phyloP scores from a whole-genome alignment of 805 yeast species.

The Crinitomyces ghanaensis region DNA sequence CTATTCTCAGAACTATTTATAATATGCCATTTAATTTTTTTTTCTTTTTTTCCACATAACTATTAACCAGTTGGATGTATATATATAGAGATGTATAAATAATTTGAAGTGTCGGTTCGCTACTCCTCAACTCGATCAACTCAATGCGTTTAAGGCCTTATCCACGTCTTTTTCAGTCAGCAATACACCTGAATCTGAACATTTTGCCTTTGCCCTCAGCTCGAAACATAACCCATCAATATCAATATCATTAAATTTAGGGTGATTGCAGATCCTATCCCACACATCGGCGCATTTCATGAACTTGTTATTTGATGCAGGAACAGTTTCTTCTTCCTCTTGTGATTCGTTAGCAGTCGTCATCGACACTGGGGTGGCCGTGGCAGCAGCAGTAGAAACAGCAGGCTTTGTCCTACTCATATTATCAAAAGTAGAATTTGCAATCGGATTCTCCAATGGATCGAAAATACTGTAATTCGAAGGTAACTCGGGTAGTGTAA shows the following conservation, averaged over 20 bases:
- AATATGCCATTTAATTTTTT: too few relatives aligned
- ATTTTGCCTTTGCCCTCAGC: conserved; percentile 83
- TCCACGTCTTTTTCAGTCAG: conserved; percentile 73
- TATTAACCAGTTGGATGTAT: too few relatives aligned
- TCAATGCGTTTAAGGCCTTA: conserved; percentile 28
- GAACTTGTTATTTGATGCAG: conserved; percentile 21
- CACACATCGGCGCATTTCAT: conserved; percentile 84
- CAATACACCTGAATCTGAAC: conserved; percentile 88
- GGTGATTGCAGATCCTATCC: conserved; percentile 93
- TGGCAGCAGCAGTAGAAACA: conserved; percentile 2
- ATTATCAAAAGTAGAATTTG: conserved; percentile 12
- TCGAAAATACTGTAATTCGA: conserved; percentile 27
- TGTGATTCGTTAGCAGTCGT: conserved; percentile 3
- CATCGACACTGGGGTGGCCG: conserved; percentile 3
- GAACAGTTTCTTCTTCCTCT: conserved; percentile 22
- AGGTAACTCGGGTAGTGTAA: conserved; percentile 24
- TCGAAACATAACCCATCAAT: conserved; percentile 89
- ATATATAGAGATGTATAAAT: too few relatives aligned
- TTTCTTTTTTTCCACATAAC: too few relatives aligned
- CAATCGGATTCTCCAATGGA: conserved; percentile 23
- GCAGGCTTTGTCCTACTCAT: conserved; percentile 7
- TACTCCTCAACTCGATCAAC: conserved; percentile 3
- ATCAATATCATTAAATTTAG: conserved; percentile 84
- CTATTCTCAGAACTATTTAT: too few relatives aligned
- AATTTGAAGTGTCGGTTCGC: neutral